Conservation (phyloP, 2,329 filamentous ascomycete species). For the Colletotrichum liriopes region DNA sequence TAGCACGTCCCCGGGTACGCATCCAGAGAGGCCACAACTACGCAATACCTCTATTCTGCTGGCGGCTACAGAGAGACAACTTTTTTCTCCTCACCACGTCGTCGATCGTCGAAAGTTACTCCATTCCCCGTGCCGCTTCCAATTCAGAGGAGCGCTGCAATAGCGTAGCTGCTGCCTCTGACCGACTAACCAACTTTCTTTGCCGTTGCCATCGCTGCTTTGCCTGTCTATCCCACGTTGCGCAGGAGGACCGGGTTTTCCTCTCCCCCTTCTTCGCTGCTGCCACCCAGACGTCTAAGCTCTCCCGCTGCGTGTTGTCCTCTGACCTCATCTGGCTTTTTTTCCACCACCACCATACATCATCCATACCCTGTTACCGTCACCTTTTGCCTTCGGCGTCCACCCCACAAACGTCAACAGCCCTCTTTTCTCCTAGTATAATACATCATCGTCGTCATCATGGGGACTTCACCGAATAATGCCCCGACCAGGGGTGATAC, state of each 20-base stretch:
- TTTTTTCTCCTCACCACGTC: conserved; percentile 17
- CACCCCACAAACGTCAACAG: conserved; percentile 50
- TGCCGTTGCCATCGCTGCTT: conserved; percentile 5
- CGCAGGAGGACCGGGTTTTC: not conserved
- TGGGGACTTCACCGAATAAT: conserved; percentile 62
- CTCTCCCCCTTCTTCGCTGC: conserved; percentile 14
- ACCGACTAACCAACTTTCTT: conserved; percentile 24
- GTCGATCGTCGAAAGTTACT: conserved; percentile 39
- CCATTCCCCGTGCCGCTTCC: conserved; percentile 38
- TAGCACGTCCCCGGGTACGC: conserved; percentile 35
- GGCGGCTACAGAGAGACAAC: conserved; percentile 12
- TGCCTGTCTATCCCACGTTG: not conserved
- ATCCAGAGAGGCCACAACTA: conserved; percentile 32
- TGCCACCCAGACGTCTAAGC: conserved; percentile 27
- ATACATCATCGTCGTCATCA: conserved; percentile 65
- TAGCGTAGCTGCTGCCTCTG: conserved; percentile 43
- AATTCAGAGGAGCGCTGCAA: conserved; percentile 43
- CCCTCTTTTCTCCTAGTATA: conserved; percentile 53
- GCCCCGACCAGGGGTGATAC: conserved; percentile 59
- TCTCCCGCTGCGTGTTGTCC: conserved; percentile 43
- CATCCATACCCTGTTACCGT: conserved; percentile 43
- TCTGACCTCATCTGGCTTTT: conserved; percentile 60
- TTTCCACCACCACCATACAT: conserved; percentile 34
- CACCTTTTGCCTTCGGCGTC: conserved; percentile 45
- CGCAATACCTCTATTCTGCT: conserved; percentile 25